Conservation (phyloP, 257 asterid genomes). For the Henckelia pumila region DNA sequence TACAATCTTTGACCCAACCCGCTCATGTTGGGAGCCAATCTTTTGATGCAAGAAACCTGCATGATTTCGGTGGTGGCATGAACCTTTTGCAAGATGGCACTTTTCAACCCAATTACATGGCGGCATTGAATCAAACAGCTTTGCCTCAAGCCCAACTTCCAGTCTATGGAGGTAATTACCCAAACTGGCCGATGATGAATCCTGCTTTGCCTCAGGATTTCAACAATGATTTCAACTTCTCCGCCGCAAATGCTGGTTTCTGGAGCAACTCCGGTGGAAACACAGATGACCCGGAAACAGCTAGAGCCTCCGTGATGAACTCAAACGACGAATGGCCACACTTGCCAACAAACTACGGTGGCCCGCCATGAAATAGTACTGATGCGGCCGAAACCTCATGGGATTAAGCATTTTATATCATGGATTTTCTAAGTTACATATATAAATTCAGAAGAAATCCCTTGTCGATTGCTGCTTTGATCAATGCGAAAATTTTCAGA, state of each 20-base stretch:
- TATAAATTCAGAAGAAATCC: too few relatives aligned
- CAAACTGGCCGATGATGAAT: slow-evolving; percentile 23
- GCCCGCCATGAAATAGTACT: slow-evolving; percentile 10
- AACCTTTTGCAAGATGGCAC: slow-evolving; percentile 21
- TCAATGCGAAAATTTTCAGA: too few relatives aligned
- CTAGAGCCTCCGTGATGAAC: slow-evolving; percentile 21
- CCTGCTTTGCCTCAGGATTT: slow-evolving; percentile 20
- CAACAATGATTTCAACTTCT: slow-evolving; percentile 9
- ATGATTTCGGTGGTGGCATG: slow-evolving; percentile 9
- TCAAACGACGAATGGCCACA: slow-evolving; percentile 34
- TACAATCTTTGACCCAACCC: slow-evolving; percentile 27
- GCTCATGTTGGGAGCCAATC: slow-evolving; percentile 9
- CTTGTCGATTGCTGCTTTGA: too few relatives aligned
- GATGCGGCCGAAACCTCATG: not conserved
- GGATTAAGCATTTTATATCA: not conserved
- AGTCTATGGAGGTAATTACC: slow-evolving; percentile 3
- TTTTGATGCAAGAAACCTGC: slow-evolving; percentile 15
- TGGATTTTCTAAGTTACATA: too few relatives aligned
- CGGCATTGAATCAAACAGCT: slow-evolving; percentile 23
- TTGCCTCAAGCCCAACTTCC: slow-evolving; percentile 27
- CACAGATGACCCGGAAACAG: slow-evolving; percentile 20
- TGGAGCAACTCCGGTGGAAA: slow-evolving; percentile 29
- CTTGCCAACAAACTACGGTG: slow-evolving; percentile 22
- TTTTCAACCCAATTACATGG: slow-evolving; percentile 17
- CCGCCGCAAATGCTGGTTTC: slow-evolving; percentile 26